Evolutionary conservation across 345 rosid genomes (phyloP).

Genomic region (Salix koriyanagi): DNA sequence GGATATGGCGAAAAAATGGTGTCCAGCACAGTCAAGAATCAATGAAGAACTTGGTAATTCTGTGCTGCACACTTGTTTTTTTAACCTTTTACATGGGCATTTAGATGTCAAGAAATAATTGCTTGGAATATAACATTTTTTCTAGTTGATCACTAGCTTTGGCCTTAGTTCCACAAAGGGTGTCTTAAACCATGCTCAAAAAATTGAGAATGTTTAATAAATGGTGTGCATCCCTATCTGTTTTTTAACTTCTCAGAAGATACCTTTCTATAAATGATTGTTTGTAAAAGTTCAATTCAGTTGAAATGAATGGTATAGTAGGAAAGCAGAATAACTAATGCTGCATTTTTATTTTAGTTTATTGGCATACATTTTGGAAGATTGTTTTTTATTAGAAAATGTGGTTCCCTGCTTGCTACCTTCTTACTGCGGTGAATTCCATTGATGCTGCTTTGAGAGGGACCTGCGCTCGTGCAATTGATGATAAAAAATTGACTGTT

Average conservation of each 20-base stretch:
- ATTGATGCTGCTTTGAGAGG: neutral
- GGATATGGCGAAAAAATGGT: constrained; percentile 67
- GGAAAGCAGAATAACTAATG: too few relatives aligned
- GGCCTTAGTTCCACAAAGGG: too few relatives aligned
- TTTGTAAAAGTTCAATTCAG: too few relatives aligned
- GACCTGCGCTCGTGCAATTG: neutral
- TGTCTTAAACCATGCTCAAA: too few relatives aligned
- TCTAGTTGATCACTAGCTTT: neutral
- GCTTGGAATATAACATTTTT: neutral
- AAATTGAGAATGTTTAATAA: too few relatives aligned
- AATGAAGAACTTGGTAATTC: constrained; percentile 59
- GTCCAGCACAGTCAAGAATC: constrained; percentile 60
- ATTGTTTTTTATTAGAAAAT: neutral
- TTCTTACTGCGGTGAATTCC: neutral
- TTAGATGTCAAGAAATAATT: neutral
- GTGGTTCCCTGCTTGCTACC: neutral
- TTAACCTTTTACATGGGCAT: constrained; percentile 7
- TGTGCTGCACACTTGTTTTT: constrained; percentile 7
- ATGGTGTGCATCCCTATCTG: too few relatives aligned
- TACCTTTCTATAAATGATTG: too few relatives aligned
- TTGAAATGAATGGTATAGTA: too few relatives aligned
- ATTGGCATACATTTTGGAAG: too few relatives aligned
- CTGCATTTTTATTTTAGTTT: too few relatives aligned
- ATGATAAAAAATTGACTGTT: neutral
- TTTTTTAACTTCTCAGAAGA: too few relatives aligned